Evolutionary conservation across 108 stramenopile genomes (phyloP).

Genomic region (Cyclotella cryptica): DNA sequence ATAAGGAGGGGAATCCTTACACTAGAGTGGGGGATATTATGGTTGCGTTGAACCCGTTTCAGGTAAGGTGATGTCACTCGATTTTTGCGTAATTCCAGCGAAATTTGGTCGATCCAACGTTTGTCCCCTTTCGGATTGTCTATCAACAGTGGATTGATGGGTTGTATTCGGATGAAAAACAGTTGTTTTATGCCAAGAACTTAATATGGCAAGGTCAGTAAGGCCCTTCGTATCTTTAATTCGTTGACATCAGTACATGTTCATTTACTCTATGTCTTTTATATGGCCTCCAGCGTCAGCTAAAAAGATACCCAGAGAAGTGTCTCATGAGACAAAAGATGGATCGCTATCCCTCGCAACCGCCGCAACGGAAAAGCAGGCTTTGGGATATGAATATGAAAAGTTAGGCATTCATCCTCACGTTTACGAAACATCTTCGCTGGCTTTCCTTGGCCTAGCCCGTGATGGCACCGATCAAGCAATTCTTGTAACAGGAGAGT

Average conservation of each 20-base stretch:
- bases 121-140: constrained; percentile 15
- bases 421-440: constrained; percentile 77
- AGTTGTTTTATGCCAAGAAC: constrained; percentile 66
- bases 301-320: neutral
- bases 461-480: constrained; percentile 66
- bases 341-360: constrained; percentile 24
- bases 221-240: no score
- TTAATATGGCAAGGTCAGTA: constrained; percentile 69
- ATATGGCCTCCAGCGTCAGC: neutral
- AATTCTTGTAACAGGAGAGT: constrained; percentile 88
- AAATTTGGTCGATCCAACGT: no score
- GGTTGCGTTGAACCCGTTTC: constrained; percentile 93
- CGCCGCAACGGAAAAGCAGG: constrained; percentile 54
- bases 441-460: constrained; percentile 76
- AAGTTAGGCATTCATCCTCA: constrained; percentile 73
- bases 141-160: constrained; percentile 79
- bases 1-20: constrained; percentile 74
- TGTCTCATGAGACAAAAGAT: neutral
- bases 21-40: constrained; percentile 93
- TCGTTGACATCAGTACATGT: neutral
- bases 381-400: constrained; percentile 61
- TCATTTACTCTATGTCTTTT: neutral
- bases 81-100: constrained; percentile 7
- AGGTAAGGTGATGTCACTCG: constrained; percentile 38
- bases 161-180: constrained; percentile 68